phyloP scores from a whole-genome alignment of 257 asterid genomes.

The Anisodus tanguticus region DNA sequence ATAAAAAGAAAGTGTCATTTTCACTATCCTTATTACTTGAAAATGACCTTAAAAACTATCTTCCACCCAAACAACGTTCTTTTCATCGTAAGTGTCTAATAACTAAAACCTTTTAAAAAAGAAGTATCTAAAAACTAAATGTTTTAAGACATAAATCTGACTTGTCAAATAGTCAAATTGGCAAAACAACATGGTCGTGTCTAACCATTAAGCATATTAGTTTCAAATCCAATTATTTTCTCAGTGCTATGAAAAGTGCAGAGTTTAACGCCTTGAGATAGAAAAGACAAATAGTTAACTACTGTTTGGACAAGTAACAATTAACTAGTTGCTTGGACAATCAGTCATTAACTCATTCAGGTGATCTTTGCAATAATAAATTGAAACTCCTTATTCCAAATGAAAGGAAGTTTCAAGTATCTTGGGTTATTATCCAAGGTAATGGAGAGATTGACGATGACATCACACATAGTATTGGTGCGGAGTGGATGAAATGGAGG shows the following conservation, averaged over 20 bases:
- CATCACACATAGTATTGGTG: too few relatives aligned
- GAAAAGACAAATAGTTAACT: background rate
- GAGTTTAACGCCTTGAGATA: background rate
- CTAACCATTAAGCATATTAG: background rate
- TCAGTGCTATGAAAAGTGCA: background rate
- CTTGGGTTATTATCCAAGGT: too few relatives aligned
- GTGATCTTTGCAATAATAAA: background rate
- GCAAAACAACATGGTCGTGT: background rate
- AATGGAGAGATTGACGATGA: too few relatives aligned
- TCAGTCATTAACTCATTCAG: background rate
- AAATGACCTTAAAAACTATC: background rate
- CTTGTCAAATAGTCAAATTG: background rate
- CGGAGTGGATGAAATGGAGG: too few relatives aligned
- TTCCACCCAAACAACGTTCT: background rate
- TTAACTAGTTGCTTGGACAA: background rate
- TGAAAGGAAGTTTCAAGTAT: too few relatives aligned
- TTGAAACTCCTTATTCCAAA: background rate
- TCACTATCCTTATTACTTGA: background rate
- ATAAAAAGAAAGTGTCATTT: background rate
- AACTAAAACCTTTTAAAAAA: background rate
- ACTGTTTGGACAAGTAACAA: background rate
- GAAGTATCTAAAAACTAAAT: background rate
- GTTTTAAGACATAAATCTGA: background rate
- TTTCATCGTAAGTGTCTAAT: background rate
- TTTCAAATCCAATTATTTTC: background rate